A percentile compares a stretch with the other conserved stretches of the same genome.
Conservation (phyloP, 805 yeast species). For the Candida andamanensis region DNA sequence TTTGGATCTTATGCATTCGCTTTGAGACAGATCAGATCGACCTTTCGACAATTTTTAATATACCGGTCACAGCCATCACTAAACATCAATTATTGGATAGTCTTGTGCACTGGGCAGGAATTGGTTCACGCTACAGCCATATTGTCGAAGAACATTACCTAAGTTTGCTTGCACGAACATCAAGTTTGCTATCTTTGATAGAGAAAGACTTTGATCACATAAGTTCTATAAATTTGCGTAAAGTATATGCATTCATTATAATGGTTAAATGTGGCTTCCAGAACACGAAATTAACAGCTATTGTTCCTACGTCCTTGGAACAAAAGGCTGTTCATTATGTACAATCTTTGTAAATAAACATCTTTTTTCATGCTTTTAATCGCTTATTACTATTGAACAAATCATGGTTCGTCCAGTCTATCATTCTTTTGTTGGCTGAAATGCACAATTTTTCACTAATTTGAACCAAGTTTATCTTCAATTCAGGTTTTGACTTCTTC, state of each 20-base stretch:
- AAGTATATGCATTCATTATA: constrained; percentile 17
- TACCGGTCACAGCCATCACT: constrained; percentile 2
- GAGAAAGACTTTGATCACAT: neutral
- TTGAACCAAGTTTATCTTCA: constrained; percentile 41
- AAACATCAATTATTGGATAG: constrained; percentile 16
- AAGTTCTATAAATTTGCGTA: constrained; percentile 1
- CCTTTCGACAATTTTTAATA: constrained; percentile 6
- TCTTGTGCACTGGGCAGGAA: constrained; percentile 24
- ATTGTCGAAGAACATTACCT: too few relatives aligned
- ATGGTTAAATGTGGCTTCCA: constrained; percentile 14
- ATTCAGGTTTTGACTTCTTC: constrained; percentile 19
- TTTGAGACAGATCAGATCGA: constrained; percentile 18
- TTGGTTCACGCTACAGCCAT: too few relatives aligned
- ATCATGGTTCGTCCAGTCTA: constrained; percentile 59
- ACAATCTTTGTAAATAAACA: constrained; percentile 1
- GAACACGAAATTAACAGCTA: constrained; percentile 14
- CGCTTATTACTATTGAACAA: constrained; percentile 41
- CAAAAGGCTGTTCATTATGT: constrained; percentile 1
- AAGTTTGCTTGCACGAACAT: too few relatives aligned
- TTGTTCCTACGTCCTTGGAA: constrained; percentile 1
- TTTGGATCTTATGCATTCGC: constrained; percentile 49
- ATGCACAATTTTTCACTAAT: constrained; percentile 41
- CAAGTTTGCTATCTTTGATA: too few relatives aligned
- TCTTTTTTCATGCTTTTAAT: constrained; percentile 9
- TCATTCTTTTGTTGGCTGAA: constrained; percentile 45